Evolutionary conservation across 345 rosid genomes (phyloP).

Genomic region (Dipteronia dyeriana): DNA sequence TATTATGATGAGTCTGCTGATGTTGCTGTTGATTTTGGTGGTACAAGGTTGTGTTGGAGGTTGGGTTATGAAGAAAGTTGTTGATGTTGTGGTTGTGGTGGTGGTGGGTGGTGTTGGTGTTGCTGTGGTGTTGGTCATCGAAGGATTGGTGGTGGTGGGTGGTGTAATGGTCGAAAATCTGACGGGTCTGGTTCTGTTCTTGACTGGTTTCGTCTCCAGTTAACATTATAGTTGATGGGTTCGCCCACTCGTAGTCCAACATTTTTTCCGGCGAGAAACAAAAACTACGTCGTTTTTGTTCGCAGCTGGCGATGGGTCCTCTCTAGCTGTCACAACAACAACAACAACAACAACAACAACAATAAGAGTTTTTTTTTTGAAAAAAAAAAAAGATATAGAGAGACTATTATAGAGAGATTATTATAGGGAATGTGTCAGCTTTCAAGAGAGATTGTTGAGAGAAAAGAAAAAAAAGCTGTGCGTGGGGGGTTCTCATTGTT

Average conservation of each 20-base stretch:
- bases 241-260: slow-evolving; percentile 93
- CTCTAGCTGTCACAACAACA: slow-evolving; percentile 23
- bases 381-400: neutral
- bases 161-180: slow-evolving; percentile 46
- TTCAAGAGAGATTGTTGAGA: slow-evolving; percentile 19
- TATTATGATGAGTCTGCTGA: neutral
- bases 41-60: slow-evolving; percentile 27
- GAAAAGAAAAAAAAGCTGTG: slow-evolving; percentile 17
- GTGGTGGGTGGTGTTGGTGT: slow-evolving; percentile 20
- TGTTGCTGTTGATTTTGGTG: slow-evolving; percentile 41
- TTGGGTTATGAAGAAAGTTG: slow-evolving; percentile 26
- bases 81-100: slow-evolving; percentile 7
- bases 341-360: slow-evolving; percentile 5
- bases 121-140: slow-evolving; percentile 29
- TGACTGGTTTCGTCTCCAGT: slow-evolving; percentile 42
- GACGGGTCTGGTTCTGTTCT: slow-evolving; percentile 56
- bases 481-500: neutral
- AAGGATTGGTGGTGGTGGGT: slow-evolving; percentile 27
- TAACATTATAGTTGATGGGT: slow-evolving; percentile 52
- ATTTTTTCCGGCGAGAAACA: slow-evolving; percentile 30
- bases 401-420: neutral
- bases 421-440: slow-evolving; percentile 34
- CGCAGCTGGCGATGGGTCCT: neutral
- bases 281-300: slow-evolving; percentile 8
- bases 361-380: neutral